Evolutionary conservation across 306 rosid species (phyloP).

Genomic region (Crotalaria pallida): DNA sequence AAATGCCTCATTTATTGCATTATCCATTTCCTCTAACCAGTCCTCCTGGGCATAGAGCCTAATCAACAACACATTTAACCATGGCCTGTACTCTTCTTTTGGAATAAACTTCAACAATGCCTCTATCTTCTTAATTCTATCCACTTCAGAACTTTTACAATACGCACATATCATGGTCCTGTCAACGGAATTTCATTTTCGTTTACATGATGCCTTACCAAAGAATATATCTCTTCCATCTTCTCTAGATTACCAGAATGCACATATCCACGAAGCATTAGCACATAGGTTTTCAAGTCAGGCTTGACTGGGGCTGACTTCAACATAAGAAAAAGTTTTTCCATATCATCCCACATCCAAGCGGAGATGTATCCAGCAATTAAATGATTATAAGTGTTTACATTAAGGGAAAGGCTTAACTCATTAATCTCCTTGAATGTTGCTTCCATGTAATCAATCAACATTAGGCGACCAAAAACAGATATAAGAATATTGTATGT

Average conservation of each 20-base stretch:
- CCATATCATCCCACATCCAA: slow-evolving; percentile 86
- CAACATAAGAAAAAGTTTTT: slow-evolving; percentile 47
- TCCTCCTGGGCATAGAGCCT: slow-evolving; percentile 60
- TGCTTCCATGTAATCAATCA: slow-evolving; percentile 68
- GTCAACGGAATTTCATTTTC: slow-evolving; percentile 30
- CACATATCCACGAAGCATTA: slow-evolving; percentile 84
- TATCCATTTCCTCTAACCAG: slow-evolving; percentile 64
- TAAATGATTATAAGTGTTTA: slow-evolving; percentile 56
- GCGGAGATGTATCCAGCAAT: slow-evolving; percentile 69
- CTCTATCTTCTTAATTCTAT: slow-evolving; percentile 51
- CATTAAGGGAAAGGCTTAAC: slow-evolving; percentile 31
- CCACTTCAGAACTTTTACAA: slow-evolving; percentile 49
- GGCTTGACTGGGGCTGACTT: slow-evolving; percentile 45
- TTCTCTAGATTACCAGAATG: slow-evolving; percentile 52
- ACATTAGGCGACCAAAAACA: slow-evolving; percentile 61
- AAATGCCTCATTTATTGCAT: slow-evolving; percentile 65
- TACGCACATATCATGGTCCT: slow-evolving; percentile 81
- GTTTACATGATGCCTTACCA: slow-evolving; percentile 40
- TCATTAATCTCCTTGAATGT: slow-evolving; percentile 41
- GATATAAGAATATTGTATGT: slow-evolving; percentile 37
- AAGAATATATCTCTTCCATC: slow-evolving; percentile 67
- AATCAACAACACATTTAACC: slow-evolving; percentile 73
- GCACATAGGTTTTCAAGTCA: slow-evolving; percentile 36
- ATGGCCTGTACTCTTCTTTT: slow-evolving; percentile 53
- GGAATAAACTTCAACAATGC: slow-evolving; percentile 53